Conservation (phyloP, 2,329 filamentous ascomycete species). For the Cryphonectria naterciae region DNA sequence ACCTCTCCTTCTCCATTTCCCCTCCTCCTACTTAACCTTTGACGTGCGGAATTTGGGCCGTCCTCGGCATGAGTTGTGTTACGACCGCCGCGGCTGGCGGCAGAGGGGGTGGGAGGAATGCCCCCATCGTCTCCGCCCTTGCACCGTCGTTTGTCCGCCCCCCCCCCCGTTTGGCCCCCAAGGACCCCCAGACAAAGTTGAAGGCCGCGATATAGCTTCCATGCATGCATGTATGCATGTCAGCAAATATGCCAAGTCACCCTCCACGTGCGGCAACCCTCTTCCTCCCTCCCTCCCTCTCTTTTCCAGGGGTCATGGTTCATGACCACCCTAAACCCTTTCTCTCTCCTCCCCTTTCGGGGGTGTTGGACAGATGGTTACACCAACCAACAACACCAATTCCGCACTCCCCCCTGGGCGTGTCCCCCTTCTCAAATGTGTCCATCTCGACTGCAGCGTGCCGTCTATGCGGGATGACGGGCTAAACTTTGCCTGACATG, state of each 20-base stretch:
- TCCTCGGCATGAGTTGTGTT: not conserved
- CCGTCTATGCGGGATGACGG: not conserved
- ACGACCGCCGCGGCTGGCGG: not conserved
- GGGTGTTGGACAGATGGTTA: not conserved
- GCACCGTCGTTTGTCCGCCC: not conserved
- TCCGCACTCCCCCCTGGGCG: not conserved
- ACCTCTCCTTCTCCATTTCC: too few relatives aligned
- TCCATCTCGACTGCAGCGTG: not conserved
- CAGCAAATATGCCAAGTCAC: not conserved
- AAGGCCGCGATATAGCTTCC: not conserved
- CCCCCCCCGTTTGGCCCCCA: not conserved
- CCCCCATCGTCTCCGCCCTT: not conserved
- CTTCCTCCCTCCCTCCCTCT: not conserved
- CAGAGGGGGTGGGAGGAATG: not conserved
- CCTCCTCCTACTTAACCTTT: not conserved
- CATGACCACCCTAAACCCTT: not conserved
- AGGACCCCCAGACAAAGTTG: not conserved
- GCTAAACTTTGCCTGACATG: not conserved
- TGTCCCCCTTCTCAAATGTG: not conserved
- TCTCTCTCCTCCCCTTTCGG: not conserved
- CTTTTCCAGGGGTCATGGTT: not conserved
- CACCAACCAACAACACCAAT: not conserved
- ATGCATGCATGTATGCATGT: conserved; percentile 3
- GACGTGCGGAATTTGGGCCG: not conserved
- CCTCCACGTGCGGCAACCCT: not conserved